Conservation (phyloP, 352 stramenopile species). For the Pythium brachiatum region DNA sequence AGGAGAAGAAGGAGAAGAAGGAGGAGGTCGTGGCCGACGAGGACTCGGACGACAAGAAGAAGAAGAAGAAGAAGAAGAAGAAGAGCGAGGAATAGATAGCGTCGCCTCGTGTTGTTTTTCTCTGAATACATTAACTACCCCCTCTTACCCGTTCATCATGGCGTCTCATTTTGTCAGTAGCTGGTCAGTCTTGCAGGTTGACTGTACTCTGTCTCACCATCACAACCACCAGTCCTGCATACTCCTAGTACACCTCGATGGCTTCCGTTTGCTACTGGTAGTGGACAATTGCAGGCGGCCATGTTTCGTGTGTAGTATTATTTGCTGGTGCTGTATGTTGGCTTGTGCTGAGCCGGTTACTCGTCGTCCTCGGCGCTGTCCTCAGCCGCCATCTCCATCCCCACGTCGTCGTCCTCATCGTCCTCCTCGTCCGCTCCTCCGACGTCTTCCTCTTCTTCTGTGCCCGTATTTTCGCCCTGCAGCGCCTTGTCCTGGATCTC, state of each 20-base stretch:
- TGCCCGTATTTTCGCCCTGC: constrained; percentile 48
- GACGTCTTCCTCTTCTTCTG: constrained; percentile 43
- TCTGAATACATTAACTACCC: constrained; percentile 25
- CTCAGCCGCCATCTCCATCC: constrained; percentile 7
- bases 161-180: neutral
- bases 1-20: constrained; percentile 76
- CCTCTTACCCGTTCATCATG: neutral
- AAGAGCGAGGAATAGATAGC: constrained; percentile 49
- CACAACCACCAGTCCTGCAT: too few relatives aligned
- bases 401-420: constrained; percentile 14
- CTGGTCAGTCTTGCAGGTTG: too few relatives aligned
- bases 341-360: constrained; percentile 19
- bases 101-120: constrained; percentile 11
- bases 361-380: constrained; percentile 26
- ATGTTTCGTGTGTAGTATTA: neutral
- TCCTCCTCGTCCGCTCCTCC: constrained; percentile 25
- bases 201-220: too few relatives aligned
- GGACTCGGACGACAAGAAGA: constrained; percentile 39
- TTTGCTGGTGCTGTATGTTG: constrained; percentile 14
- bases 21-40: constrained; percentile 85
- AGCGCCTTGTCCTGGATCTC: constrained; percentile 54
- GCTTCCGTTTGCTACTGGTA: neutral
- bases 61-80: constrained; percentile 53
- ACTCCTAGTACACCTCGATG: too few relatives aligned
- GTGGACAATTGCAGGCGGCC: neutral